Evolutionary conservation across 2,329 filamentous ascomycete species (phyloP), one percentile per base, ranked within the genome.

Genomic region (Clathrospora elynae): DNA sequence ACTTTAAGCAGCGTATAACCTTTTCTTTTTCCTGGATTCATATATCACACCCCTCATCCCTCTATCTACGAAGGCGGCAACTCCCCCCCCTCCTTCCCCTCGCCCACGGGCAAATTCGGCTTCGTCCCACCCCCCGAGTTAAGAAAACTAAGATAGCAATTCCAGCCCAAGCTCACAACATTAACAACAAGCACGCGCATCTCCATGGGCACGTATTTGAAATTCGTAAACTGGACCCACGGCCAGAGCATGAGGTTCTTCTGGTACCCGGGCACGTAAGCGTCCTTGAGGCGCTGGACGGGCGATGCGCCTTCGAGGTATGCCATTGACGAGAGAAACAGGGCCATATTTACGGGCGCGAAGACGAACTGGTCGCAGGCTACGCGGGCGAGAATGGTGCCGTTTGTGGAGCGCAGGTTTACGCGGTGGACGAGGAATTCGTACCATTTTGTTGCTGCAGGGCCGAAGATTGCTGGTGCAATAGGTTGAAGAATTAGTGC

Each of bases 171-270:
- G 47, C 80, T 88, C 39, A 96, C 78, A 35, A 95, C 70, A 64
- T 96, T 96, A 59, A 95, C 91, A 49, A 95, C 85, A 59, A 96
- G 74, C 28, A 96, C 82, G 46, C 90, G 81, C 72, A 92, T 84
- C 66, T 95, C 82, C 51, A 95, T 76, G 34, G 91, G 91, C 51
- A 96, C 81, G 53, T 93, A 80, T 62, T 87, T 86, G 75, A 96
- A 96, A 77, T 96, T 96, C 64, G 86, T 78, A 39, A 86, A 76
- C 75, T 96, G 91, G 42, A 95, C 89, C 57, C 75, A 76, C 3
- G 91, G 91, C 91, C 91, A 96, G 42, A 96, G 72, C 75, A 89
- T 81, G 79, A 89, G 90, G 75, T 96, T 96, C 68, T 88, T 86
- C 68, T 80, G 80, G 62, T 96, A 80, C 20, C 88, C 87, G 9